Evolutionary conservation across 1,284 basidiomycete species (phyloP).

Genomic region (Puccinia hordei): DNA sequence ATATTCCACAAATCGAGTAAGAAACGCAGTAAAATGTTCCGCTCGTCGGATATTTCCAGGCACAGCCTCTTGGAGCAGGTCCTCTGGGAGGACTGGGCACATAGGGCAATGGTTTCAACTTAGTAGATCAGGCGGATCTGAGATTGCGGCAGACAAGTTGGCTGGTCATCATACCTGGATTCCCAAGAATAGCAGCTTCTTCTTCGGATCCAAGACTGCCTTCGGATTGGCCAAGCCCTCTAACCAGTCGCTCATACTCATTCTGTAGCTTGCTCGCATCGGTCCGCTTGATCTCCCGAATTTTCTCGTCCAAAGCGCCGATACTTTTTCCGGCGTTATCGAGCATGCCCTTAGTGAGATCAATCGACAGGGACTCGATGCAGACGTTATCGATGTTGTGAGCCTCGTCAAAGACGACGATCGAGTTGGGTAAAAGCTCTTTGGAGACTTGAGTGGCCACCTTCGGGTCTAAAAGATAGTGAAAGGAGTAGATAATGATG

Average conservation of each 20-base stretch:
- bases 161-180: slow-evolving; percentile 66
- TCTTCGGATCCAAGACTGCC: slow-evolving; percentile 62
- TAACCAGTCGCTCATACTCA: slow-evolving; percentile 94
- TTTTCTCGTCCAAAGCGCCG: slow-evolving; percentile 81
- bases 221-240: slow-evolving; percentile 77
- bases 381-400: slow-evolving; percentile 99
- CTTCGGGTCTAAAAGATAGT: slow-evolving; percentile 97
- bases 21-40: slow-evolving; percentile 97
- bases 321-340: slow-evolving; percentile 92
- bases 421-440: slow-evolving; percentile 94
- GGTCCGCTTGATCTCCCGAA: slow-evolving; percentile 91
- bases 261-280: slow-evolving; percentile 93
- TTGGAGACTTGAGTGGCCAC: slow-evolving; percentile 98
- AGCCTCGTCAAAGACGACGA: slow-evolving; percentile 98
- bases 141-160: neutral
- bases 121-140: neutral
- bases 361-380: slow-evolving; percentile 96
- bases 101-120: slow-evolving; percentile 25
- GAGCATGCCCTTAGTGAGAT: slow-evolving; percentile 96
- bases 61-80: slow-evolving; percentile 90
- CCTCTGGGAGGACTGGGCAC: slow-evolving; percentile 79
- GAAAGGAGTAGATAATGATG: slow-evolving; percentile 97
- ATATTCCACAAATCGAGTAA: slow-evolving; percentile 98
- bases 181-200: slow-evolving; percentile 71
- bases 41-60: slow-evolving; percentile 98